Conservation (phyloP, 148 eudicot species). For the Silene conica region DNA sequence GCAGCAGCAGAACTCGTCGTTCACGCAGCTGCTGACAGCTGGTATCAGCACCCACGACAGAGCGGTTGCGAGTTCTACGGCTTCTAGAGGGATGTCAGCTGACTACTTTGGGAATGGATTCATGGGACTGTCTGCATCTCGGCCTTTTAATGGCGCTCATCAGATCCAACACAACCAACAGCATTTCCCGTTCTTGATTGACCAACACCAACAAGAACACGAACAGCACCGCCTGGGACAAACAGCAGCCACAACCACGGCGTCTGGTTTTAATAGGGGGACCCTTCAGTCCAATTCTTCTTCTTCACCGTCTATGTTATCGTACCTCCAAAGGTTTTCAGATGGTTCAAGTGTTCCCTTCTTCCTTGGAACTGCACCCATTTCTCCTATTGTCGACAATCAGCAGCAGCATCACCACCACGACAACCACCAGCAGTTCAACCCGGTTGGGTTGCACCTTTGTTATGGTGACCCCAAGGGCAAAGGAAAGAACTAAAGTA, state of each 20-base stretch:
- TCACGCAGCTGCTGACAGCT: constrained; percentile 69
- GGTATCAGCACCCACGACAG: constrained; percentile 28
- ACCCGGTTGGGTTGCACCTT: constrained; percentile 60
- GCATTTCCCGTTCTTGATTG: constrained; percentile 43
- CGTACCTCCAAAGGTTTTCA: constrained; percentile 68
- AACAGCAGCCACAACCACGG: constrained; percentile 28
- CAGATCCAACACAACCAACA: constrained; percentile 29
- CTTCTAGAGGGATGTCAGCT: constrained; percentile 17
- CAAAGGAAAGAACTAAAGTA: constrained; percentile 56
- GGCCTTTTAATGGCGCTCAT: not conserved
- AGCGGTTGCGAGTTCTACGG: no score
- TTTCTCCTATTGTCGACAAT: constrained; percentile 29
- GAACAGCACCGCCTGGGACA: constrained; percentile 16
- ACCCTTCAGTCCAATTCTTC: constrained; percentile 99
- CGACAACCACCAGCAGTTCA: constrained; percentile 41
- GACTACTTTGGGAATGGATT: constrained; percentile 55
- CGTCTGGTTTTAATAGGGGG: constrained; percentile 72
- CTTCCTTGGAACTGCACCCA: constrained; percentile 51
- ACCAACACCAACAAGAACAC: constrained; percentile 15
- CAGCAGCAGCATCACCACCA: constrained; percentile 33
- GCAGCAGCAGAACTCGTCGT: constrained; percentile 44
- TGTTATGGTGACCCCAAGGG: constrained; percentile 75
- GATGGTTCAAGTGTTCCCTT: constrained; percentile 52
- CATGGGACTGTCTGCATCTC: no score
- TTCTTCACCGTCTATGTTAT: constrained; percentile 45